These are phyloP conservation scores for Bretziella fagacearum DNA, from an alignment of 2,329 filamentous ascomycete genomes.

Conservation along the genomic window DNA sequence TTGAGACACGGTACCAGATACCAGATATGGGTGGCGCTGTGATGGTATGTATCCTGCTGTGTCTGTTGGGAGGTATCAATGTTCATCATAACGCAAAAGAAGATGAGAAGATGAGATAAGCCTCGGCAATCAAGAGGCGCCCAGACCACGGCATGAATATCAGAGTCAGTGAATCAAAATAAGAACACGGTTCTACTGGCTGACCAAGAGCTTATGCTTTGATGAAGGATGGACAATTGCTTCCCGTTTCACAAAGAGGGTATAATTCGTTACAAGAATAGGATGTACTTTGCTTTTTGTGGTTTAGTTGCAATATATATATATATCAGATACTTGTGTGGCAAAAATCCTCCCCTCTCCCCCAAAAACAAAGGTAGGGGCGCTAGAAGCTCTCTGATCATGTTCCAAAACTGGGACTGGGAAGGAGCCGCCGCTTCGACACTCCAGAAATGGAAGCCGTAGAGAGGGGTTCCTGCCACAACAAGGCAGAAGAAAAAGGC, in stretches of 20 bases:
- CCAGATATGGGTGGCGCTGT: conserved; percentile 2
- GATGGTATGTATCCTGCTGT: background rate
- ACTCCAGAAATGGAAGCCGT: conserved; percentile 6
- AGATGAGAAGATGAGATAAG: background rate
- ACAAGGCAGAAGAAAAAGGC: background rate
- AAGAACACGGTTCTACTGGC: background rate
- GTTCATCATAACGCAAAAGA: background rate
- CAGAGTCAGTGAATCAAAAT: background rate
- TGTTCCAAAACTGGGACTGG: background rate
- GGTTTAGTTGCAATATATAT: background rate
- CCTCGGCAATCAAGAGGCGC: background rate
- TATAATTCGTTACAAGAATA: too few relatives aligned
- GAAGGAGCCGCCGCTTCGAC: conserved; percentile 11
- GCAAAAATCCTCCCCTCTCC: background rate
- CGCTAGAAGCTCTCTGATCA: background rate
- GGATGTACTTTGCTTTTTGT: background rate
- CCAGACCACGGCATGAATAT: background rate
- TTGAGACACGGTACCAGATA: too few relatives aligned
- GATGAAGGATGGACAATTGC: too few relatives aligned
- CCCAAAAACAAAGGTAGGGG: too few relatives aligned
- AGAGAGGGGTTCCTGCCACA: background rate
- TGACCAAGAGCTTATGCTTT: too few relatives aligned
- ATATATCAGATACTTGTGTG: background rate
- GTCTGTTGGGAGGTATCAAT: background rate
- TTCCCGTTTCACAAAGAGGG: too few relatives aligned